These are phyloP conservation scores for Penicillium goetzii DNA, from an alignment of 495 filamentous ascomycete genomes.

Conservation along the genomic window DNA sequence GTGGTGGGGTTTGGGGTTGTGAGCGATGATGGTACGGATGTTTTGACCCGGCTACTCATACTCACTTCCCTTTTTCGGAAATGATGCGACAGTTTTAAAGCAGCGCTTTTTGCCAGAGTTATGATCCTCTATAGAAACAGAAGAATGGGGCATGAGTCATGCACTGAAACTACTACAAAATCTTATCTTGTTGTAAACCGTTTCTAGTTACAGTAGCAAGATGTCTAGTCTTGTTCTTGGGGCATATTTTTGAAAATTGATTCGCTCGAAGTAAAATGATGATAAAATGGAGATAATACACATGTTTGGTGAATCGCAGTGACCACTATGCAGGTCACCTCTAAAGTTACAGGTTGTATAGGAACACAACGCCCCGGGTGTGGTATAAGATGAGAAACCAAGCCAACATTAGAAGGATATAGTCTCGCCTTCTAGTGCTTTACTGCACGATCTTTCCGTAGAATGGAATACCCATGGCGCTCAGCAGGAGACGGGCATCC, in stretches of 20 bases:
- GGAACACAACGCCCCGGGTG: constrained; percentile 20
- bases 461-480: constrained; percentile 80
- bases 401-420: not conserved
- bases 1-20: not conserved
- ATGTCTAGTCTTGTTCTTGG: not conserved
- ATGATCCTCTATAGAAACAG: constrained; percentile 4
- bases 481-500: constrained; percentile 85
- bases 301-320: constrained; percentile 32
- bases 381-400: constrained; percentile 15
- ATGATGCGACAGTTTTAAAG: not conserved
- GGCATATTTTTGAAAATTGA: not conserved
- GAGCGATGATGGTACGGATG: not conserved
- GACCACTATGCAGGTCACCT: constrained; percentile 35
- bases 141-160: not conserved
- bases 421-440: not conserved
- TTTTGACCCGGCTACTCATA: not conserved
- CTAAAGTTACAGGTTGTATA: constrained; percentile 42
- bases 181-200: not conserved
- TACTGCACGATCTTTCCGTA: constrained; percentile 69
- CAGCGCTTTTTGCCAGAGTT: not conserved
- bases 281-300: constrained; percentile 35
- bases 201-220: no score
- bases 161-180: not conserved
- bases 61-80: constrained; percentile 1
- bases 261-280: constrained; percentile 23